phyloP scores from a whole-genome alignment of 331 rosid species.

The Pyracantha coccinea region DNA sequence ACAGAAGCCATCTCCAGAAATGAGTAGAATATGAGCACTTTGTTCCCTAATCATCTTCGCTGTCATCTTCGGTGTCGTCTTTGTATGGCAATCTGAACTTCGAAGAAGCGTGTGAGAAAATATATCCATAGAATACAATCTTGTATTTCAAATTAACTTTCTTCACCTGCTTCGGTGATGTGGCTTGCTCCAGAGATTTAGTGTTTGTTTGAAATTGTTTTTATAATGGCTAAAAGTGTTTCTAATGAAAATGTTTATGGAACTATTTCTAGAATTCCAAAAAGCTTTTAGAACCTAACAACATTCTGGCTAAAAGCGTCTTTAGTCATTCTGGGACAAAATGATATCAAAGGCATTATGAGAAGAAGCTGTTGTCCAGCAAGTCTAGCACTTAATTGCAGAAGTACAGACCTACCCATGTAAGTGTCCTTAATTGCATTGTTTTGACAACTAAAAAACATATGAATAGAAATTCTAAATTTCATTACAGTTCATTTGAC shows the following conservation, averaged over 20 bases:
- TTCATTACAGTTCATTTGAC: no score
- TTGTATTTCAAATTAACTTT: not conserved
- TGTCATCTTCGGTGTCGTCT: constrained; percentile 50
- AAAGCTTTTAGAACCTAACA: not conserved
- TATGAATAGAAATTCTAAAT: no score
- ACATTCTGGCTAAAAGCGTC: constrained; percentile 78
- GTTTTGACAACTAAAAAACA: not conserved
- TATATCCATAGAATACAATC: not conserved
- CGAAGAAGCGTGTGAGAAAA: not conserved
- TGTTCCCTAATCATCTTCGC: constrained; percentile 50
- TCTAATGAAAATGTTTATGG: constrained; percentile 15
- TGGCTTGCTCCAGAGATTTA: constrained; percentile 73
- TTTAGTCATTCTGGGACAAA: constrained; percentile 58
- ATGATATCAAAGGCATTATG: not conserved
- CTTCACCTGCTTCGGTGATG: constrained; percentile 71
- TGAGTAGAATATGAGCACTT: not conserved
- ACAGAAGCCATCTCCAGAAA: not conserved
- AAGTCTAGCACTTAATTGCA: not conserved
- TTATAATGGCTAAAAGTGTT: no score
- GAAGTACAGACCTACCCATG: not conserved
- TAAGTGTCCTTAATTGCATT: not conserved
- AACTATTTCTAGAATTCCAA: constrained; percentile 29
- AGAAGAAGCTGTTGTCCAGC: not conserved
- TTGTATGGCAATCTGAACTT: constrained; percentile 76
- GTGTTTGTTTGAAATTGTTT: constrained; percentile 51